Evolutionary conservation across 257 asterid species (phyloP), one percentile per base, ranked within the genome.

Genomic region (Solanum tarijense): DNA sequence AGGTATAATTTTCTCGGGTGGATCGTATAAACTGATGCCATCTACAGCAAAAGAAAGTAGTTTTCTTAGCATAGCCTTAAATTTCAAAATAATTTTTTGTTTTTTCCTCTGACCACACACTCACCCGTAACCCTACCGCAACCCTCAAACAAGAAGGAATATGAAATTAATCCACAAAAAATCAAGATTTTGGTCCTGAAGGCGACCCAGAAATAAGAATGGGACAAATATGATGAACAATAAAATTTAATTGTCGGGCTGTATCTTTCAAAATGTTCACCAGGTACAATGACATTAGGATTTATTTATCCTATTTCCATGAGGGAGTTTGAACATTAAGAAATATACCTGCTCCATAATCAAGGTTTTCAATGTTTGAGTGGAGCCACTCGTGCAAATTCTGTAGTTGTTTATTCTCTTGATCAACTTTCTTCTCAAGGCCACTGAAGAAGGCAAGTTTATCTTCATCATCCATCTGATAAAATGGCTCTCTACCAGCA

Each of bases 401-500:
- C 90, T 86, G 89, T 89, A 97, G 92, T 91, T 91, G 95, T 65
- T 87, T 90, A 88, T 95, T 97, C 90, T 91, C 98, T 90, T 89
- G 92, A 83, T 97, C 98, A 87, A 92, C 98, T 91, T 92, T 95
- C 92, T 94, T 94, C 94, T 94, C 98, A 78, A 96, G 99, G 89
- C 99, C 99, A 84, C 89, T 41, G 88, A 95, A 96, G 92, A 97
- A 97, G 32, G 93, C 85, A 84, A 60, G 83, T 87, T 96, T 97
- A 72, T 96, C 98, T 87, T 95, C 93, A 74, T 94, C 96, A 36
- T 83, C 90, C 93, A 97, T 92, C 78, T 91, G 93, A 91, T 95
- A 92, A 91, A 97, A 96, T 23, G 99, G 99, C 74, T 96, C 98
- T 92, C 94, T 94, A 91, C 99, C 99, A 20, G 98, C 94, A 34